Percentiles rank a stretch among this genome's conserved stretches.
These are phyloP conservation scores for Phytomonas francai DNA, from an alignment of 208 protist species.

Conservation along the genomic window DNA sequence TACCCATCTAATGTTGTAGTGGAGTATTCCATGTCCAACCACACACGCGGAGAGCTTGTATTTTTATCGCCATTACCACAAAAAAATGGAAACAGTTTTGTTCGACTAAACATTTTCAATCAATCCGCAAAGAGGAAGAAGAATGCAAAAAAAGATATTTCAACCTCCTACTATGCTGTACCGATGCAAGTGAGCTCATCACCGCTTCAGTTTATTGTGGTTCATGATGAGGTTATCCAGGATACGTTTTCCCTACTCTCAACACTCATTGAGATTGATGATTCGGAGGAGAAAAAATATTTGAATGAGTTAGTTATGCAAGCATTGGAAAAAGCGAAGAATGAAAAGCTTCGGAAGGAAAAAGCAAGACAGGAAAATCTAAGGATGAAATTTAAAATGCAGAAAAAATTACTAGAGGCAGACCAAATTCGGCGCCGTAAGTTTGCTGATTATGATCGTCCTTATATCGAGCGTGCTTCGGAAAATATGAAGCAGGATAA, in stretches of 20 bases:
- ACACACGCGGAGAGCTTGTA: conserved; percentile 5
- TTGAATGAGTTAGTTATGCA: not conserved
- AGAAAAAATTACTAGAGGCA: conserved; percentile 30
- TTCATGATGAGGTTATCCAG: not conserved
- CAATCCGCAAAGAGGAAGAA: not conserved
- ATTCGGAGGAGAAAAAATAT: not conserved
- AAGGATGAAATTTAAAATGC: conserved; percentile 18
- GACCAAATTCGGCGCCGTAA: conserved; percentile 19
- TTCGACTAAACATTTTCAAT: not conserved
- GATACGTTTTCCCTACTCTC: not conserved
- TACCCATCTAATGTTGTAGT: conserved; percentile 22
- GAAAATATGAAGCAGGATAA: conserved; percentile 32
- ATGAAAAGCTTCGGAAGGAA: not conserved
- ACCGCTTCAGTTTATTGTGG: not conserved
- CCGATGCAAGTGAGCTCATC: not conserved
- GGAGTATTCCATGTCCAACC: conserved; percentile 25
- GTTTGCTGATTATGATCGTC: conserved; percentile 37
- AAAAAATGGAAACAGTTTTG: not conserved
- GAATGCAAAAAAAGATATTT: not conserved
- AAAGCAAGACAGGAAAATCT: not conserved
- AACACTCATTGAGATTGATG: not conserved
- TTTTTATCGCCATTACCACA: not conserved
- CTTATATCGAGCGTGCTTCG: conserved; percentile 30
- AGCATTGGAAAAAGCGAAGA: not conserved
- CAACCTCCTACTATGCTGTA: not conserved